Evolutionary conservation across 148 eudicot genomes (phyloP), one percentile per base, ranked within the genome.

Genomic region (Agrostemma githago): DNA sequence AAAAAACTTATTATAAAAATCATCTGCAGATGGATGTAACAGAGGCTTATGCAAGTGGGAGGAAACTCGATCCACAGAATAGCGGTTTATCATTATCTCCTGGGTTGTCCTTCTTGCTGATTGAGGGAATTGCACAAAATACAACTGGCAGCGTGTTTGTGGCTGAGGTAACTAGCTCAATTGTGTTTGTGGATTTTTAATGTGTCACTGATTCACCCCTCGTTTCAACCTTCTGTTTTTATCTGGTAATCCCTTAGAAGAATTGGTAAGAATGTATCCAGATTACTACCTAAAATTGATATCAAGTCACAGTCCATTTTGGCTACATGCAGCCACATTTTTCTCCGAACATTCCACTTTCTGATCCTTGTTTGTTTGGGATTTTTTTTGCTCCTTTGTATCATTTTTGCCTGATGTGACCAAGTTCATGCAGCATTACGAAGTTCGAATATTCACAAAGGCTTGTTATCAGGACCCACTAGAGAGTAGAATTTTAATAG

Each of bases 91-190:
- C 51, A 63, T 59, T 86, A 74, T 88, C 90, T 71, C 76, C 86
- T 26, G 71, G 17, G 56, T 57, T 84, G 53, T 72, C 79, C 78
- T 81, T 88, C 68, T 73, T 95, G 68, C 90, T 95, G 58, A 74
- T 83, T 58, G 99, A 92, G 81, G 91, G 97, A 58, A 78, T 95
- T 74, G 96, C 92, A 20, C 92, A 90, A 42, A 95, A 95, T 82
- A 88, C 99, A 58, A 89, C 97, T 76, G 99, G 96, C 72, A 89
- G 94, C 74, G 94, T 95, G 41, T 95, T 89, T 74, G 72, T 85
- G 70, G 83, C 96, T 2, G 92, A 95, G 97, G 99, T 92, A 66
- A 78, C 77, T 81, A 77, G 79, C 82, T 14, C 76, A 71, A 2
- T 11, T 41, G n/a, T 26, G 34, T 56, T 2, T 56, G 60, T 59